Evolutionary conservation across 2,329 filamentous ascomycete genomes (phyloP), one percentile per base, ranked within the genome.

Genomic region (Coniochaeta sp.): DNA sequence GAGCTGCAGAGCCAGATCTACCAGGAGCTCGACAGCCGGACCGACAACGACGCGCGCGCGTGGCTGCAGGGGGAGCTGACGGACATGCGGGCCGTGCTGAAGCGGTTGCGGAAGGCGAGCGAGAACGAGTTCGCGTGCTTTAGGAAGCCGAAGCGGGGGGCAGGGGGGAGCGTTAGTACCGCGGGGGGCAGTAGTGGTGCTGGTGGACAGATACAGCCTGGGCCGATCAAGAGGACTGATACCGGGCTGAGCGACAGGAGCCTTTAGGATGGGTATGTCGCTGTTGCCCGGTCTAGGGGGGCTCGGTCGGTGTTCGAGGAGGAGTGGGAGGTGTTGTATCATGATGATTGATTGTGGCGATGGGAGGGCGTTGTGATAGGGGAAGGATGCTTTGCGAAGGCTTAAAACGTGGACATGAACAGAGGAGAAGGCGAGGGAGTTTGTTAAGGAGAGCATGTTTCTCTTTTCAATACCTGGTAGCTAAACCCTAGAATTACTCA

Each of bases 1-100:
- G 83, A 91, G 64, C 78, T 89, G 14, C 94, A 97, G 71, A 87
- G 87, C 60, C 83, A 91, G 66, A 92, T 99, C 47, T 99, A 97
- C 68, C 82, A 94, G 57, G 90, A 94, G 65, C 74, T 99, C 14
- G 94, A 99, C 66, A 80, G 83, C 54, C 84, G 91, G 48, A 97
- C 94, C 50, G 91, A 95, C 64, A 91, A 94, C 60, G 86, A 90
- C 54, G 91, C 91, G 3, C 79, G 94, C 49, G 79, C 83, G 10
- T 78, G 81, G 54, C 72, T 99, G 59, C 92, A 97, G 71, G 84
- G 81, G 51, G 92, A 97, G 72, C 71, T 99, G 58, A 88, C 89
- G 2, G 90, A 91, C 65, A 91, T 99, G 88, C 82, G 92, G 56
- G 85, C 80, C 48, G 85, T 92, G 45, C 73, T 99, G 58, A 97